Conservation (phyloP, 2,329 filamentous ascomycete species). For the Penicillium capsulatum region DNA sequence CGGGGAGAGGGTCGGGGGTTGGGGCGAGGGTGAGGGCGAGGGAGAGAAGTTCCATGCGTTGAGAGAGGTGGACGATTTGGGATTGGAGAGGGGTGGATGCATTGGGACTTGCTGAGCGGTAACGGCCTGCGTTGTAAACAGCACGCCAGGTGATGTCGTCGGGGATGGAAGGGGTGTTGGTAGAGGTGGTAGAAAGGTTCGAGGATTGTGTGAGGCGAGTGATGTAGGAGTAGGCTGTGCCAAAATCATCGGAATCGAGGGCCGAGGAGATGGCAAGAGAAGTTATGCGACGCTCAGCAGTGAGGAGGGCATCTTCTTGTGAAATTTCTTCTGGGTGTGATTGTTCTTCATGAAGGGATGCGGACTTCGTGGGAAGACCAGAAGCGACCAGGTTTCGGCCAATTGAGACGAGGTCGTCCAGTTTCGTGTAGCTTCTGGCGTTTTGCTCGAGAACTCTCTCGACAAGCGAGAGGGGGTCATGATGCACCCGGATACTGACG, state of each 20-base stretch:
- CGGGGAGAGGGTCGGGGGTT: constrained; percentile 51
- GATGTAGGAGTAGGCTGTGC: constrained; percentile 64
- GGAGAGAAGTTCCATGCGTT: constrained; percentile 62
- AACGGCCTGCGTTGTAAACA: constrained; percentile 58
- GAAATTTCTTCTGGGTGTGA: constrained; percentile 9
- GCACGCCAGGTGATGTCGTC: constrained; percentile 63
- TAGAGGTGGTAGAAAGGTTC: constrained; percentile 29
- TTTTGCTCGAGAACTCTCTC: constrained; percentile 61
- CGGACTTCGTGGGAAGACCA: constrained; percentile 32
- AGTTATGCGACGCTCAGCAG: constrained; percentile 46
- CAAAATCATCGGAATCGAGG: constrained; percentile 45
- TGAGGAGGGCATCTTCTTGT: constrained; percentile 29
- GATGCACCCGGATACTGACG: constrained; percentile 61
- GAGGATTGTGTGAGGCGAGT: constrained; percentile 50
- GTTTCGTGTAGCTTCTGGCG: constrained; percentile 56
- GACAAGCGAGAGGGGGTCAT: constrained; percentile 57
- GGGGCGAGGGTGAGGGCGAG: constrained; percentile 59
- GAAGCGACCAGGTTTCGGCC: constrained; percentile 55
- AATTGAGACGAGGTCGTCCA: constrained; percentile 61
- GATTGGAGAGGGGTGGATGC: constrained; percentile 32
- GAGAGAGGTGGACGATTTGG: constrained; percentile 55
- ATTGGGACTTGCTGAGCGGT: constrained; percentile 39
- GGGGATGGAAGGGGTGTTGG: constrained; percentile 26
- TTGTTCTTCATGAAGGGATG: constrained; percentile 17
- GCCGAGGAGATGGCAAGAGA: constrained; percentile 46